A percentile compares a stretch with the other conserved stretches of the same genome.
These are phyloP conservation scores for Cyclocybe cylindracea DNA, from an alignment of 768 basidiomycete genomes.

Conservation along the genomic window DNA sequence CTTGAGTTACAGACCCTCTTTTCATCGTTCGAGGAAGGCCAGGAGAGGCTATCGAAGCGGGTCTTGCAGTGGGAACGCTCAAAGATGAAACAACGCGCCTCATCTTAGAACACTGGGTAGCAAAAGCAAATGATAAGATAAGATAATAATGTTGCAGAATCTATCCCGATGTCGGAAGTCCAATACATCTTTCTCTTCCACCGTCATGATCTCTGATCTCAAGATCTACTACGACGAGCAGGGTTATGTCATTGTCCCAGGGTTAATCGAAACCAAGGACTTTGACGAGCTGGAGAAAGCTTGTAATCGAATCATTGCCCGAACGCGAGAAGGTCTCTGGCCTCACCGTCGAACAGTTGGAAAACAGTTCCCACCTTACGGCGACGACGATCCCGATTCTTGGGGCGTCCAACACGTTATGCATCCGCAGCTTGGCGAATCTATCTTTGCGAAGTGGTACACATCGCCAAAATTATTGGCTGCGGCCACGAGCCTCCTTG, in stretches of 20 bases:
- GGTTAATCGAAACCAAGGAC: conserved; percentile 46
- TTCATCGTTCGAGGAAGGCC: conserved; percentile 35
- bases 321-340: conserved; percentile 65
- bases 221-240: conserved; percentile 58
- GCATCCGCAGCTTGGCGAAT: conserved; percentile 70
- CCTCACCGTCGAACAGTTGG: conserved; percentile 70
- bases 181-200: not conserved
- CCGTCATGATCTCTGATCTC: conserved; percentile 23
- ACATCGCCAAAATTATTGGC: conserved; percentile 50
- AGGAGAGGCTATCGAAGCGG: conserved; percentile 45
- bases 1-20: conserved; percentile 45
- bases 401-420: conserved; percentile 86
- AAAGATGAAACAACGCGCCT: not conserved
- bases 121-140: not conserved
- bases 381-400: conserved; percentile 57
- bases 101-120: not conserved
- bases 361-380: conserved; percentile 78
- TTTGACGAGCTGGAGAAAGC: conserved; percentile 46
- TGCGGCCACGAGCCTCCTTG: conserved; percentile 48
- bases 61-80: conserved; percentile 35
- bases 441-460: conserved; percentile 67
- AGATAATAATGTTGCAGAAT: too few relatives aligned
- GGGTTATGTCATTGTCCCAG: conserved; percentile 66
- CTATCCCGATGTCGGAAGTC: too few relatives aligned
- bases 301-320: conserved; percentile 47